These are phyloP conservation scores for Trichoderma atroviride DNA, from an alignment of 2,329 filamentous ascomycete genomes.

Conservation along the genomic window DNA sequence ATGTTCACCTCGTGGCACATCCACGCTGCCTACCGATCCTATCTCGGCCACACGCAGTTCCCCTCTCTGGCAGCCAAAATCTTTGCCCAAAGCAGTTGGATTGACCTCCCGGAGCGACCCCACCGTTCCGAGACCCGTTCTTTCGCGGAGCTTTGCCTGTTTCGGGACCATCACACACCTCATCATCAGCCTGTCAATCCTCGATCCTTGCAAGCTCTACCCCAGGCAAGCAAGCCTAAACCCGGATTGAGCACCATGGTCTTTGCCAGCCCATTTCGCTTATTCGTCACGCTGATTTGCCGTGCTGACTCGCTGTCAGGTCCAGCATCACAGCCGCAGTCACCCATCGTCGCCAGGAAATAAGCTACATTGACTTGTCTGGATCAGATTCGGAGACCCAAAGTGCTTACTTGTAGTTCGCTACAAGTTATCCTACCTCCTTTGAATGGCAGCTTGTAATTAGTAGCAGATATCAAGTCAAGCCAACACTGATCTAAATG, in stretches of 20 bases:
- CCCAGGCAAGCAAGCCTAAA: conserved; percentile 4
- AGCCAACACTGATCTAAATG: background rate
- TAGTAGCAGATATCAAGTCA: background rate
- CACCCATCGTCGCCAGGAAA: background rate
- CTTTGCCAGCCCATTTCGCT: conserved; percentile 28
- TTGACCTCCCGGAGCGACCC: conserved; percentile 20
- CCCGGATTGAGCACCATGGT: conserved; percentile 14
- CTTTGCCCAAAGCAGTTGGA: conserved; percentile 17
- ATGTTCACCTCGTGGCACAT: conserved; percentile 25
- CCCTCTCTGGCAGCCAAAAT: conserved; percentile 7
- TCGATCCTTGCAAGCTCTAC: background rate
- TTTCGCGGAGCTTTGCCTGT: conserved; percentile 26
- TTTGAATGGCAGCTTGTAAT: background rate
- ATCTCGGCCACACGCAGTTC: conserved; percentile 6
- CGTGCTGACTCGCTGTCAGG: conserved; percentile 10
- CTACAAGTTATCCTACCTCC: background rate
- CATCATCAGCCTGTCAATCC: conserved; percentile 20
- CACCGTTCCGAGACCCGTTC: conserved; percentile 27
- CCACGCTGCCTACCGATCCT: conserved; percentile 23
- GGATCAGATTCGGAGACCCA: background rate
- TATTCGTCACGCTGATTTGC: conserved; percentile 24
- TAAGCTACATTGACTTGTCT: conserved; percentile 6
- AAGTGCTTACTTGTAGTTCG: background rate
- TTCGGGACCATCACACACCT: conserved; percentile 22
- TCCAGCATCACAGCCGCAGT: background rate